A percentile compares a stretch with the other conserved stretches of the same genome.
phyloP scores from a whole-genome alignment of 1,284 basidiomycete species.

The Clitocybe nebularis region DNA sequence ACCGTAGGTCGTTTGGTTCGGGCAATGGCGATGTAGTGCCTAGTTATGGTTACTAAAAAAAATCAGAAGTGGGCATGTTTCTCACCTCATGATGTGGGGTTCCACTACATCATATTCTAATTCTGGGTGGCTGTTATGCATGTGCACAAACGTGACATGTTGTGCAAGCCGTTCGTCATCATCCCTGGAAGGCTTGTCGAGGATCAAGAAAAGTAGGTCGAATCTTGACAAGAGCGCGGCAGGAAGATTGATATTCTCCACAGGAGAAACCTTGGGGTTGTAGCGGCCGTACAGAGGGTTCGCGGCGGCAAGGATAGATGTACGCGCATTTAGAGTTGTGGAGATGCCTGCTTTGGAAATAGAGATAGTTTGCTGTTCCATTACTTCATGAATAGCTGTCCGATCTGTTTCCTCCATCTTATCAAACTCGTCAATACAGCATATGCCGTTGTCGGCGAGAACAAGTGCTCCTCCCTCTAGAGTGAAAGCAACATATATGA shows the following conservation, averaged over 20 bases:
- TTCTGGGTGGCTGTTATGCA: conserved; percentile 88
- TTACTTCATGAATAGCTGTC: conserved; percentile 99
- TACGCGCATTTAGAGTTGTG: conserved; percentile 97
- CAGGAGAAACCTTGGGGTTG: conserved; percentile 95
- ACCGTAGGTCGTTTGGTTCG: conserved; percentile 87
- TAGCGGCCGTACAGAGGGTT: conserved; percentile 98
- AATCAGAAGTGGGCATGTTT: conserved; percentile 3
- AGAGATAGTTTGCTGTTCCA: conserved; percentile 99
- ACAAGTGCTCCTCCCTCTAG: conserved; percentile 99
- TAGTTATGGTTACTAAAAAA: conserved; percentile 25
- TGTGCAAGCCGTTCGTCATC: conserved; percentile 95
- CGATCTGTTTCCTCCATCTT: conserved; percentile 99
- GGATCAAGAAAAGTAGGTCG: conserved; percentile 94
- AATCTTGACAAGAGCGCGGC: conserved; percentile 95
- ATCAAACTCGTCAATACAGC: conserved; percentile 99
- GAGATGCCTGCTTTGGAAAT: conserved; percentile 99
- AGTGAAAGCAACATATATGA: conserved; percentile 8
- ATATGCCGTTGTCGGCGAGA: conserved; percentile 98
- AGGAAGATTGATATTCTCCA: conserved; percentile 99
- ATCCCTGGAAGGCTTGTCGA: conserved; percentile 92
- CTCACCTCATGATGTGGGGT: conserved; percentile 83
- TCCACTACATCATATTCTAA: conserved; percentile 83
- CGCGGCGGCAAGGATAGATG: conserved; percentile 96
- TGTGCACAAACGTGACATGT: conserved; percentile 98
- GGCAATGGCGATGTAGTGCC: conserved; percentile 96